These are phyloP conservation scores for Globisporangium spiculum DNA, from an alignment of 352 stramenopile species.

Conservation along the genomic window DNA sequence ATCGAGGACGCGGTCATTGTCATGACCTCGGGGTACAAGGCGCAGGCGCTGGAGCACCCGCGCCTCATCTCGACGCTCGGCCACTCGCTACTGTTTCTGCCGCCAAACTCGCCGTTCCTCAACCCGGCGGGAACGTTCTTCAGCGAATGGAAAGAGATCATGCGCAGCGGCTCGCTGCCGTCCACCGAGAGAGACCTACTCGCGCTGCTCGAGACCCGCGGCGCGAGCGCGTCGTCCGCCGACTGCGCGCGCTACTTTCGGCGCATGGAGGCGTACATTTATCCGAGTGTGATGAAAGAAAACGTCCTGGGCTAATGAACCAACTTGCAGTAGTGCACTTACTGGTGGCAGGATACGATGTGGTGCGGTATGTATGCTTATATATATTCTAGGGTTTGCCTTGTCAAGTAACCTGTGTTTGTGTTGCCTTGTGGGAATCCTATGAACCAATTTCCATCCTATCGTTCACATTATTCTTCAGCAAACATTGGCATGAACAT, in stretches of 20 bases:
- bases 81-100: conserved; percentile 1
- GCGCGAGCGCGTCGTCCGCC: neutral
- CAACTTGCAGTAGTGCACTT: no score
- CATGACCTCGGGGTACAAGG: neutral
- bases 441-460: no score
- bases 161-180: neutral
- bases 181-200: conserved; percentile 1
- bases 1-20: neutral
- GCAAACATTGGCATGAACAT: no score
- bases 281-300: neutral
- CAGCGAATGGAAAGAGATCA: neutral
- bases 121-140: conserved; percentile 4
- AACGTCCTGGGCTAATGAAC: neutral
- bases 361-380: no score
- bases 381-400: no score
- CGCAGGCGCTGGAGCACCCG: conserved; percentile 1
- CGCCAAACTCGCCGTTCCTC: conserved; percentile 2
- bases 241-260: conserved; percentile 1
- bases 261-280: neutral
- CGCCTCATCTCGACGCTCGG: neutral
- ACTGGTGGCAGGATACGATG: no score
- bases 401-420: no score
- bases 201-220: neutral
- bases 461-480: no score
- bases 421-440: no score